A percentile compares a stretch with the other conserved stretches of the same genome.
These are phyloP conservation scores for Colletotrichum shisoi DNA, from an alignment of 2,329 filamentous ascomycete genomes.

Conservation along the genomic window DNA sequence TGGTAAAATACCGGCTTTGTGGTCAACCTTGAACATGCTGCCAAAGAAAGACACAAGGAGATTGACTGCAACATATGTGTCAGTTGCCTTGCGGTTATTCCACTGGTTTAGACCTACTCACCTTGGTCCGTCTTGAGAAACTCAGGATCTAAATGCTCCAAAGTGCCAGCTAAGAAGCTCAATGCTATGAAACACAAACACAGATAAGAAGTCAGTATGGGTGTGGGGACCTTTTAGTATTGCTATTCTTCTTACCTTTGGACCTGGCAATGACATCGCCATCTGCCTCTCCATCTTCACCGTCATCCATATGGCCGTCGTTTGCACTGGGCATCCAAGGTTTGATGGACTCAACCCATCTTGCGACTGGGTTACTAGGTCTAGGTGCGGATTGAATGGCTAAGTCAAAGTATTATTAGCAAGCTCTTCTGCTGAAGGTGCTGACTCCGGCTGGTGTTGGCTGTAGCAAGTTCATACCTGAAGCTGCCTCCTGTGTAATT, in stretches of 20 bases:
- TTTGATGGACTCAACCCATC: slow-evolving; percentile 65
- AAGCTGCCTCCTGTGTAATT: slow-evolving; percentile 58
- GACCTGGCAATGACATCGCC: slow-evolving; percentile 63
- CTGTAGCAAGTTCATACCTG: slow-evolving; percentile 45
- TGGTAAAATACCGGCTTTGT: slow-evolving; percentile 65
- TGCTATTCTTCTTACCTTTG: slow-evolving; percentile 51
- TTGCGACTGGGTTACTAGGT: slow-evolving; percentile 57
- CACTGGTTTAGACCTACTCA: slow-evolving; percentile 42
- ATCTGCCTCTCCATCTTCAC: slow-evolving; percentile 52
- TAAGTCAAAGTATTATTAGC: slow-evolving; percentile 42
- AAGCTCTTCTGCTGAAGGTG: not conserved
- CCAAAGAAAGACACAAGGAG: slow-evolving; percentile 64
- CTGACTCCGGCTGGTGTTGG: not conserved
- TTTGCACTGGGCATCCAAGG: slow-evolving; percentile 61
- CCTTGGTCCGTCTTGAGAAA: slow-evolving; percentile 61
- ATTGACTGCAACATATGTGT: slow-evolving; percentile 48
- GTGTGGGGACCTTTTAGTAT: not conserved
- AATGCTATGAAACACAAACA: slow-evolving; percentile 51
- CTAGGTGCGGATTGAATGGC: slow-evolving; percentile 57
- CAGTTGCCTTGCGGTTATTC: slow-evolving; percentile 54
- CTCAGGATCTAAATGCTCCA: slow-evolving; percentile 57
- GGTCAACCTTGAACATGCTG: slow-evolving; percentile 66
- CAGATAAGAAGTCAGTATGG: slow-evolving; percentile 5
- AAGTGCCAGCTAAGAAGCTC: slow-evolving; percentile 64
- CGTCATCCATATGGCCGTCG: slow-evolving; percentile 48